These are phyloP conservation scores for Candida endomychidarum DNA, from an alignment of 805 yeast species.

Conservation along the genomic window DNA sequence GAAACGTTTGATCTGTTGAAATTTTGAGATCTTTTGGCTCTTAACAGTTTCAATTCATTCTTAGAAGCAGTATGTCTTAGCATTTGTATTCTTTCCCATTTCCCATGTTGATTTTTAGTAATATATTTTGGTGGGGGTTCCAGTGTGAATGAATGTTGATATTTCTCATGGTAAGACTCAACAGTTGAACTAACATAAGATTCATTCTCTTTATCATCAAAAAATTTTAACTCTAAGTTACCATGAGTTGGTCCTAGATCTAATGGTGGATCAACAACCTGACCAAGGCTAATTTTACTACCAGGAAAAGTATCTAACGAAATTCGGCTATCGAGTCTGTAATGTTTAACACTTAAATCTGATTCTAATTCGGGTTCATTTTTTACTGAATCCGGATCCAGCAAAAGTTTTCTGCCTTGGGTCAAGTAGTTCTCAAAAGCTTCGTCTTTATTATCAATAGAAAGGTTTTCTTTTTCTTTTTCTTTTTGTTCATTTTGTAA, in stretches of 20 bases:
- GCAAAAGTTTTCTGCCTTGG: neutral
- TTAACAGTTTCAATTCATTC: slow-evolving; percentile 9
- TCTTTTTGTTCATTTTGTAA: neutral
- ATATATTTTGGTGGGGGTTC: slow-evolving; percentile 15
- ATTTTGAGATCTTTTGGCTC: slow-evolving; percentile 9
- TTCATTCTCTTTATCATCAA: slow-evolving; percentile 2
- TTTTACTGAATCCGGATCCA: slow-evolving; percentile 2
- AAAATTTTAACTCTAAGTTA: slow-evolving; percentile 1
- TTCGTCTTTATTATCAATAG: slow-evolving; percentile 1
- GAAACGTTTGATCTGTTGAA: neutral
- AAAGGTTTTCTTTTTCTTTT: neutral
- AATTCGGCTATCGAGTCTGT: no score
- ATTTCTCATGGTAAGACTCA: slow-evolving; percentile 5
- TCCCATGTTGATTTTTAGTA: slow-evolving; percentile 15
- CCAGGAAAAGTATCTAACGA: no score
- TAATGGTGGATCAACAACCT: neutral
- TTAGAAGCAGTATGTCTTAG: slow-evolving; percentile 17
- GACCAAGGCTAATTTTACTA: no score
- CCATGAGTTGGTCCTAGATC: neutral
- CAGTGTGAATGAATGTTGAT: slow-evolving; percentile 15
- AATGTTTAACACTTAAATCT: neutral
- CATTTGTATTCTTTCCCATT: slow-evolving; percentile 23
- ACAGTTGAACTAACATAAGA: neutral
- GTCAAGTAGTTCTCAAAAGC: slow-evolving; percentile 1
- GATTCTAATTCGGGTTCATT: neutral